Base-by-base conservation (phyloP, 1,284 basidiomycete genomes). In the Puccinia novopanici region DNA sequence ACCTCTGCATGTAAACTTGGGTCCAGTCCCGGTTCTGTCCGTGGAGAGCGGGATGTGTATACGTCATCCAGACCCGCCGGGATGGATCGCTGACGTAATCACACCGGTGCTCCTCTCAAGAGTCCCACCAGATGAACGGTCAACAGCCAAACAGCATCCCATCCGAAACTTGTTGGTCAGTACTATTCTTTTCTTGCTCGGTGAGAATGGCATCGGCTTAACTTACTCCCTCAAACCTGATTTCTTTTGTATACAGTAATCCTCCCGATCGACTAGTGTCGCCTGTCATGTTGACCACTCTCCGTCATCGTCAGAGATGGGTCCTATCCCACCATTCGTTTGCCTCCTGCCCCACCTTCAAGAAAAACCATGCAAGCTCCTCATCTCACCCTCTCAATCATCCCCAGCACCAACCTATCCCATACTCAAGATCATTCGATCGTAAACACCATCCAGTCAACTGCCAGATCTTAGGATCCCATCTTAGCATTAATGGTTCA, bases 281-380 rank as follows among this genome's bases (percentile, higher is more conserved):
- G 50, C 59, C 27, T n/a, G 55, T 72, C 70, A 72, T 72, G 70
- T 72, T 72, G 50, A 72, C 70, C 10, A 72, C 70, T 30, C 70
- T 72, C 55, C 70, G 70, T 34, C 24, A 72, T 72, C 70, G 70
- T 37, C 50, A 48, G 24, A 34, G 34, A 40, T 54, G 70, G 27
- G 19, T n/a, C 2, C 19, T 50, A 12, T 72, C 70, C 24, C 34
- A 50, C 22, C 50, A 72, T 72, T 37, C 52, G 50, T 55, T 72
- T 54, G 50, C 27, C 19, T 54, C 52, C 19, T 50, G 27, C 48
- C n/a, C 24, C 24, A 27, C 67, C 15, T 27, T 50, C 48, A 40
- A 50, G 48, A 45, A 50, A 50, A 24, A n/a, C 19, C 45, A 24
- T 24, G n/a, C 67, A 13, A 45, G 67, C 27, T 17, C 30, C 37